Conservation (phyloP, 2,329 filamentous ascomycete genomes). For the Diatrype stigma region DNA sequence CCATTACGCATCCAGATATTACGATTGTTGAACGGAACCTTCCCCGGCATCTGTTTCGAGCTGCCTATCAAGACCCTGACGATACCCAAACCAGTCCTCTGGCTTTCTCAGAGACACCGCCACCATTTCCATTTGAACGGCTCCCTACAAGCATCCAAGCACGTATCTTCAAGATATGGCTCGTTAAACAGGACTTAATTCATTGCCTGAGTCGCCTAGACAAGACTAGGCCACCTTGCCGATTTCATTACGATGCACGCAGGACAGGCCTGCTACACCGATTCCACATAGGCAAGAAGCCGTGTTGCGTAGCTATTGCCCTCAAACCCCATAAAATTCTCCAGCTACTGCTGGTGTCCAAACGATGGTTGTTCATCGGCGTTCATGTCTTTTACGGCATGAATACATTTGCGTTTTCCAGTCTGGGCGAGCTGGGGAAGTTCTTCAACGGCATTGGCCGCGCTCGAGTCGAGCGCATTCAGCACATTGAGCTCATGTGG, state of each 20-base stretch:
- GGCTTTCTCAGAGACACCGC: slow-evolving; percentile 1
- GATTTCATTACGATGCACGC: slow-evolving; percentile 5
- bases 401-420: slow-evolving; percentile 50
- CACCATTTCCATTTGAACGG: slow-evolving; percentile 22
- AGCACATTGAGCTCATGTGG: slow-evolving; percentile 41
- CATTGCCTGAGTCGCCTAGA: slow-evolving; percentile 45
- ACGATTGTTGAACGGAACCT: slow-evolving; percentile 7
- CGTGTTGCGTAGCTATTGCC: slow-evolving; percentile 30
- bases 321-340: slow-evolving; percentile 34
- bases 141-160: slow-evolving; percentile 28
- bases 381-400: slow-evolving; percentile 42
- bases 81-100: neutral
- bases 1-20: slow-evolving; percentile 26
- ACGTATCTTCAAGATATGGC: slow-evolving; percentile 31
- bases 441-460: slow-evolving; percentile 40
- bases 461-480: slow-evolving; percentile 36
- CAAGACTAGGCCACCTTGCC: slow-evolving; percentile 19
- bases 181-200: slow-evolving; percentile 33
- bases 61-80: neutral
- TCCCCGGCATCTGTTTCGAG: neutral
- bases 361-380: slow-evolving; percentile 36
- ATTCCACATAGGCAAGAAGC: slow-evolving; percentile 34
- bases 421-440: slow-evolving; percentile 46
- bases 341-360: slow-evolving; percentile 34
- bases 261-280: slow-evolving; percentile 27